These are phyloP conservation scores for Schizophyllum amplum DNA, from an alignment of 1,284 basidiomycete species.

Conservation along the genomic window DNA sequence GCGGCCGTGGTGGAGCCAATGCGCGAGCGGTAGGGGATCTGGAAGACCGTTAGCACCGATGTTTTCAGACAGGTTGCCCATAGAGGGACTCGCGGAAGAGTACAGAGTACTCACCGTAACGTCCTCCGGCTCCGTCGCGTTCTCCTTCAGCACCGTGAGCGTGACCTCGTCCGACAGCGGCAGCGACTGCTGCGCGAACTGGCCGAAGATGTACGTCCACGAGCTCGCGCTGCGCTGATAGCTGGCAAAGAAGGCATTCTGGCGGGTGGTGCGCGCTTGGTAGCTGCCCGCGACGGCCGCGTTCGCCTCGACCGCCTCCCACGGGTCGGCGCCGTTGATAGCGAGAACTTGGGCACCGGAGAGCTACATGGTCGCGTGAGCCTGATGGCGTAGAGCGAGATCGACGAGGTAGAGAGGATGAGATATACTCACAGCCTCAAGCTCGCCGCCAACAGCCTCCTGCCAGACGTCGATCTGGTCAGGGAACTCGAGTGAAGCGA, in stretches of 20 bases:
- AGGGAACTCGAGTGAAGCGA: conserved; percentile 44
- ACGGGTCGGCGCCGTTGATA: conserved; percentile 47
- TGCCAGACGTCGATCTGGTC: conserved; percentile 49
- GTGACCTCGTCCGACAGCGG: conserved; percentile 43
- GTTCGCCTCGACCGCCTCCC: conserved; percentile 44
- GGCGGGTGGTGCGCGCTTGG: conserved; percentile 42
- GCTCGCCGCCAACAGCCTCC: conserved; percentile 38
- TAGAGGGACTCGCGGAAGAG: conserved; percentile 4
- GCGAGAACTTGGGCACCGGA: conserved; percentile 45
- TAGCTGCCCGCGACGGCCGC: conserved; percentile 35
- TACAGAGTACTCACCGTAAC: conserved; percentile 26
- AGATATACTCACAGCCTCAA: conserved; percentile 34
- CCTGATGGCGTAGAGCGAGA: neutral
- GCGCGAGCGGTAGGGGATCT: conserved; percentile 55
- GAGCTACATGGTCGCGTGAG: conserved; percentile 25
- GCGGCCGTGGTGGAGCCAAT: conserved; percentile 31
- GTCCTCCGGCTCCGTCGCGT: conserved; percentile 29
- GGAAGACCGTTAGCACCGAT: neutral
- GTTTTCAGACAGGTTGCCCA: no score
- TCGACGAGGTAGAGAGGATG: no score
- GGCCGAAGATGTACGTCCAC: conserved; percentile 54
- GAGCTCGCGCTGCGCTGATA: conserved; percentile 29
- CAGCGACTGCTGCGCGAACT: conserved; percentile 52
- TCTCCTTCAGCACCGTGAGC: conserved; percentile 37
- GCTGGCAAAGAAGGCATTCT: conserved; percentile 40